Conservation (phyloP, 495 filamentous ascomycete species). For the Durotheca rogersii region DNA sequence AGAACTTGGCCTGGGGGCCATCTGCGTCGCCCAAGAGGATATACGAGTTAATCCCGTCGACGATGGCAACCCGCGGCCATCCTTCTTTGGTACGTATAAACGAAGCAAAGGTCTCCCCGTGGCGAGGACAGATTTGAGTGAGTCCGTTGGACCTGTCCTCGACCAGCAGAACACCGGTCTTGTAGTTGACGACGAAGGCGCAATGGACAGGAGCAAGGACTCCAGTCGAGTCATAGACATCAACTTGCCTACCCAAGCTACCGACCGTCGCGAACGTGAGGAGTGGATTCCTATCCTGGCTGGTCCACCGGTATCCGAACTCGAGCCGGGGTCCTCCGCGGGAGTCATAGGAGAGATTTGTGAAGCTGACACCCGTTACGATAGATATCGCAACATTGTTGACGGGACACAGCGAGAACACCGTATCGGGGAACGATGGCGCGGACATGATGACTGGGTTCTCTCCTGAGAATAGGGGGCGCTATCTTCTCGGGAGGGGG, state of each 20-base stretch:
- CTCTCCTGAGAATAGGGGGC: no score
- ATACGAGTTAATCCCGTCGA: neutral
- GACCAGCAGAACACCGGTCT: conserved; percentile 10
- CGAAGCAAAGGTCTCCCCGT: neutral
- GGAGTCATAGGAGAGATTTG: no score
- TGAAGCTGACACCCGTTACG: no score
- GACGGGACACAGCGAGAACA: no score
- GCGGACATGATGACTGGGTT: no score
- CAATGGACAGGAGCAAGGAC: conserved; percentile 4
- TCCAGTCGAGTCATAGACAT: conserved; percentile 1
- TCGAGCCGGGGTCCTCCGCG: neutral
- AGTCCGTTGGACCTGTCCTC: neutral
- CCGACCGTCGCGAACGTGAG: conserved; percentile 3
- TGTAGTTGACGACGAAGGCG: conserved; percentile 3
- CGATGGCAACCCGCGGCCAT: neutral
- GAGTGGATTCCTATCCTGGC: no score
- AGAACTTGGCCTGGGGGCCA: neutral
- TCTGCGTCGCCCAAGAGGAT: neutral
- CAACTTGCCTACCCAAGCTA: neutral
- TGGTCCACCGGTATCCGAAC: no score
- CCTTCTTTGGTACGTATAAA: neutral
- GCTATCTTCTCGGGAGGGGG: no score
- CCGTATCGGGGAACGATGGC: no score
- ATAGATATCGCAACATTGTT: no score
- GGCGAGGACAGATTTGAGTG: neutral